These are phyloP conservation scores for Davidsoniella australis DNA, from an alignment of 2,329 filamentous ascomycete genomes.

Conservation along the genomic window DNA sequence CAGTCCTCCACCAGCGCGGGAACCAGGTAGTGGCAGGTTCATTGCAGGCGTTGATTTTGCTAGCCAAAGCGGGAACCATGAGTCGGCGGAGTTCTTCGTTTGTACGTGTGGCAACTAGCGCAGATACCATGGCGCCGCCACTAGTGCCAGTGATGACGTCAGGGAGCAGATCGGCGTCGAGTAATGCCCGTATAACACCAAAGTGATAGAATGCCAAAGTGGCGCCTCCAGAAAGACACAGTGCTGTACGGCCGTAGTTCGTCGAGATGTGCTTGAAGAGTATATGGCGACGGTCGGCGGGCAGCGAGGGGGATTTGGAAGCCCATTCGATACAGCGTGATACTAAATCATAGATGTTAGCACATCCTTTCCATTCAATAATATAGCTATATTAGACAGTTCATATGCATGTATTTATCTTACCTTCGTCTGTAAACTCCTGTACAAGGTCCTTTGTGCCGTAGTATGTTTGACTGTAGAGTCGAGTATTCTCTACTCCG, in stretches of 20 bases:
- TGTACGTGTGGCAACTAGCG: constrained; percentile 71
- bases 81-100: constrained; percentile 77
- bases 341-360: constrained; percentile 3
- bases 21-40: constrained; percentile 64
- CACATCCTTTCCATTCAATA: not conserved
- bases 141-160: constrained; percentile 95
- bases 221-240: constrained; percentile 85
- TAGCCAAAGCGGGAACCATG: constrained; percentile 71
- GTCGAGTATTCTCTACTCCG: constrained; percentile 75
- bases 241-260: constrained; percentile 80
- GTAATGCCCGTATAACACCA: constrained; percentile 72
- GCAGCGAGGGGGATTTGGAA: constrained; percentile 6
- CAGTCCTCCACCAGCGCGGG: constrained; percentile 76
- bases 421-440: constrained; percentile 70
- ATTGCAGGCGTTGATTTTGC: constrained; percentile 68
- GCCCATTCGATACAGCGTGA: constrained; percentile 12
- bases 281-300: constrained; percentile 17
- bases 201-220: constrained; percentile 96
- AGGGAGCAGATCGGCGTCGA: constrained; percentile 72
- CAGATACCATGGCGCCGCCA: constrained; percentile 79
- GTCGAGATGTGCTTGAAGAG: constrained; percentile 79
- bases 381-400: not conserved
- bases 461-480: constrained; percentile 97
- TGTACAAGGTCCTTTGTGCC: constrained; percentile 94
- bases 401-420: constrained; percentile 15